Base-by-base conservation (phyloP, 139 green algal species). In the Asterochloris erici region DNA sequence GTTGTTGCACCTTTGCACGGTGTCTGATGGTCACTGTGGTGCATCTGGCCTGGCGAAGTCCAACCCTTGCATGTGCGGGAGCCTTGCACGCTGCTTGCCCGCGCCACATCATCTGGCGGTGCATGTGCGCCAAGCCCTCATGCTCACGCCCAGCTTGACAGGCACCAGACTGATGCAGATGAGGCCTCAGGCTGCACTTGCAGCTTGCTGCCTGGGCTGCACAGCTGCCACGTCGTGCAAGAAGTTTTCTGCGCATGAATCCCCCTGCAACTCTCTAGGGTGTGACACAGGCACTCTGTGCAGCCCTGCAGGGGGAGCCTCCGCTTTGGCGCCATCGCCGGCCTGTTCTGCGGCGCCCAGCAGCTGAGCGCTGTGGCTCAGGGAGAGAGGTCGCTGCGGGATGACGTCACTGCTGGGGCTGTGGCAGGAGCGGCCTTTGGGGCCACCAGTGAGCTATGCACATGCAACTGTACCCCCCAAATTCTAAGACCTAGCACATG, bases 341-440 rank as follows among this genome's bases (percentile, higher is more conserved):
- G 80, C 1, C 54, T 85, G 23, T 91, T 89, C n/a, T 90, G 81
- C 64, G 83, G 82, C 54, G 79, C 81, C 27, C 82, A 91, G 63
- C 64, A 82, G n/a, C 17, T 88, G 29, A 86, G 77, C 61, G 79
- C 71, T 63, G 78, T 90, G 15, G 88, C 85, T 29, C 83, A 87
- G 19, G 82, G 69, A 73, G 63, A 70, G 29, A 71, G 68, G 0
- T 81, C 86, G 66, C 86, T 86, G 76, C 68, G 82, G 19, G 81
- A 91, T 27, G 68, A 82, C 6, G 75, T 84, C 2, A 29, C 78
- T 6, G 88, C 84, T 27, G 88, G 86, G 21, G 23, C 85, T 29
- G 68, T 80, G 12, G 81, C 88, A 11, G 87, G 87, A 12, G 79
- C 77, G 1, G 24, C 85, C 10, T 84, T 91, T 77, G 84, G 85